Conservation (phyloP, 1,139 yeast genomes). For the Sugiyamaella grinbergsii region DNA sequence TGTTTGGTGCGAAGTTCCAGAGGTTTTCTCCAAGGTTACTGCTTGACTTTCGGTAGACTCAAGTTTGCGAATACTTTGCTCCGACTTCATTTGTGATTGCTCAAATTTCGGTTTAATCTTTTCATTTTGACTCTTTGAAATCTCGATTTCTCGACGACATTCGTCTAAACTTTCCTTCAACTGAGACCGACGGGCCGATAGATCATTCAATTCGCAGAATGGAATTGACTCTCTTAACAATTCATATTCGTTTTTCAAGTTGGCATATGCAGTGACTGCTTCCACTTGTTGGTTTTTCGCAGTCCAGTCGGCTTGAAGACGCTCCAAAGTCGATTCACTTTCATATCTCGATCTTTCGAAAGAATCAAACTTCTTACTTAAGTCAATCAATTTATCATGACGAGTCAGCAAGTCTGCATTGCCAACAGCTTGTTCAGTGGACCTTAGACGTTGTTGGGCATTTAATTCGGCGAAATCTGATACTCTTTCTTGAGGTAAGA, state of each 20-base stretch:
- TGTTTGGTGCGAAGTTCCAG: background rate
- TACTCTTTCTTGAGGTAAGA: constrained; percentile 92
- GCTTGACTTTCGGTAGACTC: background rate
- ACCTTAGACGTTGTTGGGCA: constrained; percentile 71
- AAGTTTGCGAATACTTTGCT: background rate
- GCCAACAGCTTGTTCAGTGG: constrained; percentile 82
- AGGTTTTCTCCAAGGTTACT: background rate
- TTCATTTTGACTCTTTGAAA: constrained; percentile 13
- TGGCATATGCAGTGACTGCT: constrained; percentile 48
- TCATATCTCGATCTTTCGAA: constrained; percentile 30
- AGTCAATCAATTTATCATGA: constrained; percentile 59
- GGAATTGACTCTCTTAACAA: constrained; percentile 41
- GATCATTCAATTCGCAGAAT: constrained; percentile 18
- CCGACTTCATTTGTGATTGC: background rate
- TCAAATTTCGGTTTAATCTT: constrained; percentile 8
- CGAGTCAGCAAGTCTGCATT: constrained; percentile 56
- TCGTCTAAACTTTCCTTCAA: constrained; percentile 13
- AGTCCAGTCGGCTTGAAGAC: background rate
- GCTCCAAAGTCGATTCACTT: constrained; percentile 25
- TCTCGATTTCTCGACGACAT: constrained; percentile 9
- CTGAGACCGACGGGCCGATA: constrained; percentile 9
- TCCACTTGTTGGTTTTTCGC: constrained; percentile 18
- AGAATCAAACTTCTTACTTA: constrained; percentile 47
- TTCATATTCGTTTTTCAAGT: constrained; percentile 48
- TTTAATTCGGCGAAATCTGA: constrained; percentile 86